Base-by-base conservation (phyloP, 2,329 filamentous ascomycete genomes). In the Biscogniauxia mediterranea region DNA sequence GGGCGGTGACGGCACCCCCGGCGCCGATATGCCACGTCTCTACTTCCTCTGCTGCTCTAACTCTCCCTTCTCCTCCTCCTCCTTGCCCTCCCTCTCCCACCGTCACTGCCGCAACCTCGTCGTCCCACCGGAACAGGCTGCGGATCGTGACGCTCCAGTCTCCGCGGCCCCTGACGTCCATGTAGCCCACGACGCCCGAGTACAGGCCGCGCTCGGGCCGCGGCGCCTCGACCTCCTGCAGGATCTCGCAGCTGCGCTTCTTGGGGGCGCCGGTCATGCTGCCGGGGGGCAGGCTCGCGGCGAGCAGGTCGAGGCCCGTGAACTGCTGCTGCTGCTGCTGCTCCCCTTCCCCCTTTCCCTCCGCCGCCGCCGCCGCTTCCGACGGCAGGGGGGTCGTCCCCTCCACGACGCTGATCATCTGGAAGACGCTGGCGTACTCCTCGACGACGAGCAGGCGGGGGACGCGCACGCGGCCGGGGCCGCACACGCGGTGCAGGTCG, bases 231-330 rank as follows among this genome's bases (percentile, higher is more conserved):
- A 97, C 82, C 3, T 81, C 77, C 61, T 83, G 81, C 20, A 98
- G 80, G 54, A 97, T 84, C 79, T 96, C 89, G 74, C 94, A 97
- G 65, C 90, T 94, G 54, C 94, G 85, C 77, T 94, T 93, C 80
- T 98, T 98, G 0, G 94, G 95, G 0, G 94, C 94, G 6, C 95
- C 95, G 1, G 94, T 98, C 95, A 98, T 98, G 70, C 90, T 94
- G 0, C 95, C 94, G 0, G 95, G 93, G 0, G 95, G 94, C 0
- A 98, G 81, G 54, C 88, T 90, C 6, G 87, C 83, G 0, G 89
- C 85, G 0, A 98, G 84, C 3, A 94, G 89, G 61, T 94, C 89
- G 42, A 95, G 79, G 1, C 90, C 91, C 0, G 86, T 86, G 61
- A 83, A 80, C 6, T 66, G 61, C n/a, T 55, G 73, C 32, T 55